Conservation (phyloP, 176 grass and related monocot species). For the Bromus sterilis region DNA sequence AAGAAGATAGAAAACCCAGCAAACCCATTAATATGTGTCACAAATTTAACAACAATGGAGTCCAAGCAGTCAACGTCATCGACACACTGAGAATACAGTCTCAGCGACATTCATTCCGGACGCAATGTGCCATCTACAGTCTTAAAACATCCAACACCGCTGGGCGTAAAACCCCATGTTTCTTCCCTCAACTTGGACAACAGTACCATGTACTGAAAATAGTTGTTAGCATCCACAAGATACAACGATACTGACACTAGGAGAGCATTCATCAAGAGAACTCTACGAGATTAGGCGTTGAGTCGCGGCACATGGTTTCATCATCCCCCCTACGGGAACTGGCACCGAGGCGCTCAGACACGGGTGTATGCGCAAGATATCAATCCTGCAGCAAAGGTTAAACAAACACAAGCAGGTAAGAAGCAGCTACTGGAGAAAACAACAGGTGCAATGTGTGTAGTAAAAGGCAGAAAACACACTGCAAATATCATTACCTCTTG, state of each 20-base stretch:
- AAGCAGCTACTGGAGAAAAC: not conserved
- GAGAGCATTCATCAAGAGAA: not conserved
- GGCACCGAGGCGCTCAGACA: too few relatives aligned
- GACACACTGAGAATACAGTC: not conserved
- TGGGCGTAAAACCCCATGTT: not conserved
- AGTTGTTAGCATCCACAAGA: conserved; percentile 25
- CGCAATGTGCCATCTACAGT: not conserved
- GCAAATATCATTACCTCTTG: conserved; percentile 32
- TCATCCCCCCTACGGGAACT: not conserved
- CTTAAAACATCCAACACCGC: conserved; percentile 15
- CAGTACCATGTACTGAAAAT: conserved; percentile 9
- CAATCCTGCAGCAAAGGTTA: conserved; percentile 18
- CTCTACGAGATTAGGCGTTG: not conserved
- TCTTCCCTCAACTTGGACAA: not conserved
- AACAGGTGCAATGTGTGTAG: not conserved
- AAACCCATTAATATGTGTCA: not conserved
- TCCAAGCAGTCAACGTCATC: not conserved
- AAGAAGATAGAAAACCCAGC: not conserved
- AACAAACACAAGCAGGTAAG: not conserved
- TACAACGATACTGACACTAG: conserved; percentile 5
- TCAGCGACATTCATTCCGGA: conserved; percentile 8
- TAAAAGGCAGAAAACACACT: not conserved
- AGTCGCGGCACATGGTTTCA: not conserved
- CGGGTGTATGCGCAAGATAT: not conserved
- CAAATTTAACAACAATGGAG: not conserved